These are phyloP conservation scores for Balakata baccata DNA, from an alignment of 345 rosid species.

Conservation along the genomic window DNA sequence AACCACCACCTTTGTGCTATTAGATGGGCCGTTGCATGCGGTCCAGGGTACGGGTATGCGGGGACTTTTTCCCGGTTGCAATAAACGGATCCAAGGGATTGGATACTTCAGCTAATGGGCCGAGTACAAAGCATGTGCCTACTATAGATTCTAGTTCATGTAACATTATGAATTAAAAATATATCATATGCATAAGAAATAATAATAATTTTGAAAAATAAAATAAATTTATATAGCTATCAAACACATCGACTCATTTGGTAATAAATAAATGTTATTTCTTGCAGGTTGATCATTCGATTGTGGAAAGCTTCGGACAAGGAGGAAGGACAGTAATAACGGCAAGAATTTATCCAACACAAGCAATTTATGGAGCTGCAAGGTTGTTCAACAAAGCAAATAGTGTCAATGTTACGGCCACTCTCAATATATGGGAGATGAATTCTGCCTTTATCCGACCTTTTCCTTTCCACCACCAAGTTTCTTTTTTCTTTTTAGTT, in stretches of 20 bases:
- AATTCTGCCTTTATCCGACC: conserved; percentile 72
- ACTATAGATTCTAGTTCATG: no score
- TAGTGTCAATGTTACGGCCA: conserved; percentile 60
- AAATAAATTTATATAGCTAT: no score
- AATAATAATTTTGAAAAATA: no score
- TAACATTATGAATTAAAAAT: no score
- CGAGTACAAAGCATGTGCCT: conserved; percentile 67
- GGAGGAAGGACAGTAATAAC: conserved; percentile 82
- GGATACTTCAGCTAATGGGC: conserved; percentile 65
- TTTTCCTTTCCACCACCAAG: conserved; percentile 29
- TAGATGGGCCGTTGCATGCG: conserved; percentile 51
- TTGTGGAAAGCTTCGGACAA: conserved; percentile 79
- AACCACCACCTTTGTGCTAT: conserved; percentile 44
- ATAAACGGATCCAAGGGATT: conserved; percentile 47
- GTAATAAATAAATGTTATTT: no score
- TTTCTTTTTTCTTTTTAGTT: no score
- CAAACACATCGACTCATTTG: no score
- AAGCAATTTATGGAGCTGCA: conserved; percentile 81
- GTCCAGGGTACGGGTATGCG: conserved; percentile 96
- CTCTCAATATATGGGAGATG: conserved; percentile 72
- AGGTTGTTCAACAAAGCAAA: conserved; percentile 81
- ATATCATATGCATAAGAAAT: no score
- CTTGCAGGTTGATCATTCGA: conserved; percentile 85
- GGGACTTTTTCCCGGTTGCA: conserved; percentile 86
- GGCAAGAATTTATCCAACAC: conserved; percentile 79